Conservation (phyloP, 306 rosid species). For the Fagus sylvatica region DNA sequence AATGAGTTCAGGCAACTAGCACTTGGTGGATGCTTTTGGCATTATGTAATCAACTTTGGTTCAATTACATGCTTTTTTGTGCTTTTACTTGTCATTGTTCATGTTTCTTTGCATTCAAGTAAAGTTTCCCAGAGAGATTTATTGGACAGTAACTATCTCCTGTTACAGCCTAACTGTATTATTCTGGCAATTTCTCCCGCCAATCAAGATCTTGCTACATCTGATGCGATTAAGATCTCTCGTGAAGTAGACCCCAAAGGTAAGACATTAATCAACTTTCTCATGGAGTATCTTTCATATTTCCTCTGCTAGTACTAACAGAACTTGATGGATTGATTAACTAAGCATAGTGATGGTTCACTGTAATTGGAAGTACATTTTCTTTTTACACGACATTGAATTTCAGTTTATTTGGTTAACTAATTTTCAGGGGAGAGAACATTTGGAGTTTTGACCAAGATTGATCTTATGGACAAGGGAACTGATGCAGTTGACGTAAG, state of each 20-base stretch:
- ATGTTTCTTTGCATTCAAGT: slow-evolving; percentile 3
- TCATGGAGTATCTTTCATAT: background rate
- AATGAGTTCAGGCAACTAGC: background rate
- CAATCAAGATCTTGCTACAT: slow-evolving; percentile 97
- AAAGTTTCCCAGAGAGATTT: slow-evolving; percentile 3
- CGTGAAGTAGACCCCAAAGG: slow-evolving; percentile 98
- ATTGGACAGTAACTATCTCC: slow-evolving; percentile 21
- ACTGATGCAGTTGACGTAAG: slow-evolving; percentile 95
- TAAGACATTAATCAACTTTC: slow-evolving; percentile 28
- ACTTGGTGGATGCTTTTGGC: background rate
- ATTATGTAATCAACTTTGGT: background rate
- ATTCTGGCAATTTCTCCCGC: slow-evolving; percentile 95
- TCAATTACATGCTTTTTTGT: background rate
- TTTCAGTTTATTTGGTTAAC: background rate
- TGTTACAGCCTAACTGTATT: slow-evolving; percentile 85
- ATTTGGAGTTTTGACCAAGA: slow-evolving; percentile 88
- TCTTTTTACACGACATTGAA: background rate
- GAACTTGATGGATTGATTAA: background rate
- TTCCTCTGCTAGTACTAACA: background rate
- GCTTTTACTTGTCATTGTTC: background rate
- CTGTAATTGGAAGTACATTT: background rate
- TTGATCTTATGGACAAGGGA: slow-evolving; percentile 98
- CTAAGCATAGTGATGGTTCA: background rate
- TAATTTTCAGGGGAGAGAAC: slow-evolving; percentile 81
- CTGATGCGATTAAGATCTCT: slow-evolving; percentile 94